These are phyloP conservation scores for Salvia rosmarinus DNA, from an alignment of 257 asterid species.

Conservation along the genomic window DNA sequence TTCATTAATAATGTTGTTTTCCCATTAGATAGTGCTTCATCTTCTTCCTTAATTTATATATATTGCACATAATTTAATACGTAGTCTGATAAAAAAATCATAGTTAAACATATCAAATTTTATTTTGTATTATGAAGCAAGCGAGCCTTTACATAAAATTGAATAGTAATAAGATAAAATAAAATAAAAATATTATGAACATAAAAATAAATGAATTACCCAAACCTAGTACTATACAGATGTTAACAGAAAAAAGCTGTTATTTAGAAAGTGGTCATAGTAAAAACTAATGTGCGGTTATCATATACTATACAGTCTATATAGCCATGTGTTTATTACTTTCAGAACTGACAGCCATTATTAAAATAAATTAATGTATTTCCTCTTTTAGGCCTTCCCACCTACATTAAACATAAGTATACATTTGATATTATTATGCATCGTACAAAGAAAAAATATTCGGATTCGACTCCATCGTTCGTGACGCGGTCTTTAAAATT, in stretches of 20 bases:
- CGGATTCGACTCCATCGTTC: too few species aligned
- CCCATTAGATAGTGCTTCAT: too few species aligned
- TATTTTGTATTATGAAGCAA: too few species aligned
- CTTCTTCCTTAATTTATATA: too few species aligned
- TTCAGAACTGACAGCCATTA: not conserved
- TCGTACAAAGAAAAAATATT: not conserved
- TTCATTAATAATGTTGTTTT: too few species aligned
- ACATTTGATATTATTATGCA: not conserved
- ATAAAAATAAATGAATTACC: not conserved
- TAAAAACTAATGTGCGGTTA: not conserved
- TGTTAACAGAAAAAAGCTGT: not conserved
- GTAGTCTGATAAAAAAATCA: too few species aligned
- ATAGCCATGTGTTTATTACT: not conserved
- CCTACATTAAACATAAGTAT: not conserved
- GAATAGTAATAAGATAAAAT: not conserved
- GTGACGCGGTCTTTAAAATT: too few species aligned
- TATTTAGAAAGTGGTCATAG: not conserved
- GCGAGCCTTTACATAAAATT: not conserved
- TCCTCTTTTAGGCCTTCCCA: not conserved
- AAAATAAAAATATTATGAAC: not conserved
- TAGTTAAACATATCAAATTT: too few species aligned
- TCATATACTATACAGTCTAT: not conserved
- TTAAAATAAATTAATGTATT: not conserved
- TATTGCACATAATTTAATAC: too few species aligned
- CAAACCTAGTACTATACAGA: conserved; percentile 12